Base-by-base conservation (phyloP, 805 yeast species). In the Metschnikowia bowlesiae region DNA sequence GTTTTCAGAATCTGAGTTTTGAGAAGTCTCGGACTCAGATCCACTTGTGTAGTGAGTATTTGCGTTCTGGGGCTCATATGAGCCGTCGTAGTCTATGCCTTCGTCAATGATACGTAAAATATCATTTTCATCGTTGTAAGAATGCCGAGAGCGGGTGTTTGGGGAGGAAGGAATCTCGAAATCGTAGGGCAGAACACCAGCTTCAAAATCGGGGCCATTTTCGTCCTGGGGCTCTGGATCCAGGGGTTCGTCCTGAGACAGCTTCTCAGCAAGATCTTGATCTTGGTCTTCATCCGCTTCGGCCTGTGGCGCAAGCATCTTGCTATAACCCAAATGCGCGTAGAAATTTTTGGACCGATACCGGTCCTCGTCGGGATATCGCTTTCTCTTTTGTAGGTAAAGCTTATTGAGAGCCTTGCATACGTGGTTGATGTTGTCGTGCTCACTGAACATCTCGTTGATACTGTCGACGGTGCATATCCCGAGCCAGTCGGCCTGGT, bases 401-500 rank as follows among this genome's bases (percentile, higher is more conserved):
- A 62, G 58, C 38, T 65, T 63, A 57, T 74, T 74, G 39, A 74
- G 57, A n/a, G 64, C 63, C 44, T 61, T 63, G 13, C 71, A 62
- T 31, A 74, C 70, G 0, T 54, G 57, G 28, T 65, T 66, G 31
- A 70, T 47, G 22, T 55, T 60, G 38, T 71, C 70, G 41, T 56
- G 50, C 10, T 68, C 74, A 34, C 61, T 62, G 56, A 69, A 73
- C 47, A 74, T 51, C 28, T 70, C 73, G 53, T 74, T 73, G 52
- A 74, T 57, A 48, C 67, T 65, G 40, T 66, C 69, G 10, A 62
- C 52, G 38, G 67, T 62, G 4, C 74, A 64, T 11, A 74, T 60
- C 3, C 73, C 78, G 34, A 74, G 60, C 64, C 72, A 74, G 48
- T 72, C 74, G 4, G 76, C 76, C 50, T 71, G 73, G 54, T 74